Conservation (phyloP, 495 filamentous ascomycete genomes). For the Amorphotheca resinae region DNA sequence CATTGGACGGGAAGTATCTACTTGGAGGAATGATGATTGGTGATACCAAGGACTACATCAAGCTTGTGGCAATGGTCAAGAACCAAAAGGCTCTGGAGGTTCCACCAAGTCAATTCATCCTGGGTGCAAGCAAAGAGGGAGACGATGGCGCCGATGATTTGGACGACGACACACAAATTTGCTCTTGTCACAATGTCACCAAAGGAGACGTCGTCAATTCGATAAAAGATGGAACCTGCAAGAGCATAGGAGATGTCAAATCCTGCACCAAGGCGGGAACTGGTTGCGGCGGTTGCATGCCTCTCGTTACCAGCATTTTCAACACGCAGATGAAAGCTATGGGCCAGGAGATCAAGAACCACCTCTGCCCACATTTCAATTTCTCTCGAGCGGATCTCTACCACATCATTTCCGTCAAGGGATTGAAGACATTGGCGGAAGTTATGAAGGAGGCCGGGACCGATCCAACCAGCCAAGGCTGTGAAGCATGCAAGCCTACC, state of each 20-base stretch:
- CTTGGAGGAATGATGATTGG: slow-evolving; percentile 98
- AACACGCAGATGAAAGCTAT: slow-evolving; percentile 83
- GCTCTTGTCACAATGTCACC: slow-evolving; percentile 90
- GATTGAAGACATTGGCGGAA: slow-evolving; percentile 58
- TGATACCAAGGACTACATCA: slow-evolving; percentile 88
- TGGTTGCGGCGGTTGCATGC: slow-evolving; percentile 91
- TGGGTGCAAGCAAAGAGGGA: slow-evolving; percentile 53
- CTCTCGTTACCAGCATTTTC: slow-evolving; percentile 85
- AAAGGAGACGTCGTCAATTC: slow-evolving; percentile 68
- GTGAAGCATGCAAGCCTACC: slow-evolving; percentile 83
- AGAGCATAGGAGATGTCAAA: slow-evolving; percentile 77
- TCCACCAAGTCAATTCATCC: slow-evolving; percentile 78
- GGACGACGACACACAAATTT: slow-evolving; percentile 81
- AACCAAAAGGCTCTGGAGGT: slow-evolving; percentile 71
- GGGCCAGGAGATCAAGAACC: slow-evolving; percentile 84
- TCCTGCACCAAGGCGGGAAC: slow-evolving; percentile 92
- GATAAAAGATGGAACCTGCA: slow-evolving; percentile 71
- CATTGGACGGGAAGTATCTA: slow-evolving; percentile 81
- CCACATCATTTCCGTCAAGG: slow-evolving; percentile 79
- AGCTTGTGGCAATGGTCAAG: slow-evolving; percentile 90
- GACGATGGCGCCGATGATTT: slow-evolving; percentile 48
- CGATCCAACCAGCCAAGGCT: slow-evolving; percentile 64
- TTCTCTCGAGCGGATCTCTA: slow-evolving; percentile 83
- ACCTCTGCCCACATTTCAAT: slow-evolving; percentile 76
- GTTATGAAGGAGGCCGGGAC: slow-evolving; percentile 78